Evolutionary conservation across 371 early-diverging fungal species (phyloP).

Genomic region (Mucor sp.): DNA sequence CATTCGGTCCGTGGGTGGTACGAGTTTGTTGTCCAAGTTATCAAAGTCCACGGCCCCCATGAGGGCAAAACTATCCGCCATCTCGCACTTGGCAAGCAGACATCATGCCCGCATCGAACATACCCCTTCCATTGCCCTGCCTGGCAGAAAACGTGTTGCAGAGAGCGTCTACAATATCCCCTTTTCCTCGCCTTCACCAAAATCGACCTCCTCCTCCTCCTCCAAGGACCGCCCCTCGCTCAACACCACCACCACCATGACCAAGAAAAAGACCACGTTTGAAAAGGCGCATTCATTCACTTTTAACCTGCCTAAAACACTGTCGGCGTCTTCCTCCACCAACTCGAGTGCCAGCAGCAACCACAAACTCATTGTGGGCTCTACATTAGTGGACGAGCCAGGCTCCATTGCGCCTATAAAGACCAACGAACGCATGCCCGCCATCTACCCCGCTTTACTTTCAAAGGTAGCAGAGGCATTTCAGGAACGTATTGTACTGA

Average conservation of each 20-base stretch:
- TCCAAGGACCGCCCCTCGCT: neutral
- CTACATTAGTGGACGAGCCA: conserved; percentile 18
- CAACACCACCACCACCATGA: neutral
- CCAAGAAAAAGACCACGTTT: conserved; percentile 2
- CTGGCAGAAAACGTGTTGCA: conserved; percentile 36
- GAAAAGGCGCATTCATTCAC: conserved; percentile 3
- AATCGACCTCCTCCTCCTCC: neutral
- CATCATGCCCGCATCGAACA: conserved; percentile 17
- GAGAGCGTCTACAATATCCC: conserved; percentile 50
- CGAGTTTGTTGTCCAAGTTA: conserved; percentile 27
- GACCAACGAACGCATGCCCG: neutral
- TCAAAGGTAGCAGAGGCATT: conserved; percentile 82
- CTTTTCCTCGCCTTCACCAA: neutral
- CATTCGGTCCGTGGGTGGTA: conserved; percentile 21
- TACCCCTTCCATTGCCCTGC: conserved; percentile 24
- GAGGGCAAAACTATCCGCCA: conserved; percentile 31
- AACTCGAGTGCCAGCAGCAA: conserved; percentile 16
- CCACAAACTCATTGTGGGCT: conserved; percentile 10
- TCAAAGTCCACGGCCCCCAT: conserved; percentile 39
- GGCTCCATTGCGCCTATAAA: conserved; percentile 18
- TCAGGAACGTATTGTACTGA: conserved; percentile 46
- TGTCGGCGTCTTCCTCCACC: conserved; percentile 23
- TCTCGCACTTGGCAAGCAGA: conserved; percentile 14
- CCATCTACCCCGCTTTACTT: conserved; percentile 81
- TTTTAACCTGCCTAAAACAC: conserved; percentile 2